Conservation (phyloP, 441 rosid genomes). For the Pelargonium fulgidum region DNA sequence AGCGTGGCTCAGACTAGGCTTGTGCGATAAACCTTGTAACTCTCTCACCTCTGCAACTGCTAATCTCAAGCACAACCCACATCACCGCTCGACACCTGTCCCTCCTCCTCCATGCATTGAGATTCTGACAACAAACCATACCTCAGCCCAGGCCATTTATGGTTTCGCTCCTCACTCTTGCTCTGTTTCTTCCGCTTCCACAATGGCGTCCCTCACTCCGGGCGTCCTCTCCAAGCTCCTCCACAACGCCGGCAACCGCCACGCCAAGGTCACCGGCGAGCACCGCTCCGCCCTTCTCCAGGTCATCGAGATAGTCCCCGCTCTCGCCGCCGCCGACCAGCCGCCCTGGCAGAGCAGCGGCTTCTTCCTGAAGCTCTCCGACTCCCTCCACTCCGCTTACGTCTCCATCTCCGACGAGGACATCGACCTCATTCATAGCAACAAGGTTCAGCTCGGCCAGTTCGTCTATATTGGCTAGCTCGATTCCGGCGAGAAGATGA, state of each 20-base stretch:
- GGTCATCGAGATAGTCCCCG: conserved; percentile 43
- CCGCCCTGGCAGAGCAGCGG: conserved; percentile 39
- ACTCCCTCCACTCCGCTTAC: conserved; percentile 46
- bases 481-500: conserved; percentile 21
- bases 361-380: conserved; percentile 49
- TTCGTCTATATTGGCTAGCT: conserved; percentile 35
- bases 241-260: conserved; percentile 29
- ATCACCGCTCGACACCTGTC: not conserved
- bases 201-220: conserved; percentile 47
- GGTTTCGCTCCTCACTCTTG: not conserved
- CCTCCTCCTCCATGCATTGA: conserved; percentile 15
- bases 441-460: conserved; percentile 44
- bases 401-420: conserved; percentile 36
- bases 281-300: conserved; percentile 46
- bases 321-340: conserved; percentile 31
- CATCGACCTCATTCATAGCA: conserved; percentile 37
- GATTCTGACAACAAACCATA: conserved; percentile 17
- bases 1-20: not conserved
- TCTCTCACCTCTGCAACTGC: conserved; percentile 1
- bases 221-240: conserved; percentile 47
- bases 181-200: too few relatives aligned
- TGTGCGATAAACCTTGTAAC: conserved; percentile 14
- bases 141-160: not conserved
- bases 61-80: not conserved
- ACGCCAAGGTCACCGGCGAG: conserved; percentile 25